phyloP scores from a whole-genome alignment of 805 yeast species.

The Candida coquimbonensis region DNA sequence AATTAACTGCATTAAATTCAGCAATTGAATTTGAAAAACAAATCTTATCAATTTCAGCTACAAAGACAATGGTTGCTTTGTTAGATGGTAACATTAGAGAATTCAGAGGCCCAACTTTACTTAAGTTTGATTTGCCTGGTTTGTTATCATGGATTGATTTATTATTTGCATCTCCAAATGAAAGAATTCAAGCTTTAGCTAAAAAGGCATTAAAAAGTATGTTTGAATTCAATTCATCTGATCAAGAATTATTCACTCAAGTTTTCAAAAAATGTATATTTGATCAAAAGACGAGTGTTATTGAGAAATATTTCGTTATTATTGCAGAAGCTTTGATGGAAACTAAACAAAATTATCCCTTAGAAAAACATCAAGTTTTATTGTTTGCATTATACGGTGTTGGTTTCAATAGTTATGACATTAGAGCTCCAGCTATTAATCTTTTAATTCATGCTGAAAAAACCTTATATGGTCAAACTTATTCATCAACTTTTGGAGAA shows the following conservation, averaged over 20 bases:
- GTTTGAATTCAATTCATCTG: constrained; percentile 50
- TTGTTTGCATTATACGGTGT: constrained; percentile 73
- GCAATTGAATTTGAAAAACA: constrained; percentile 75
- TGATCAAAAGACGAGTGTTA: constrained; percentile 42
- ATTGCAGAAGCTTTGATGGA: constrained; percentile 58
- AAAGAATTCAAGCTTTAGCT: constrained; percentile 55
- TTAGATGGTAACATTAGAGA: constrained; percentile 66
- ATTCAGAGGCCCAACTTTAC: constrained; percentile 39
- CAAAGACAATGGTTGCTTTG: constrained; percentile 79
- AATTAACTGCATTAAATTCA: constrained; percentile 49
- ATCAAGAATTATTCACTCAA: constrained; percentile 44
- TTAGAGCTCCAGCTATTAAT: constrained; percentile 66
- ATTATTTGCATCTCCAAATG: constrained; percentile 52
- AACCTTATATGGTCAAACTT: constrained; percentile 45
- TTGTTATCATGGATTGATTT: constrained; percentile 78
- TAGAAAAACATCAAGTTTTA: constrained; percentile 57
- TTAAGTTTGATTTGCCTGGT: constrained; percentile 65
- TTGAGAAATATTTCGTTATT: constrained; percentile 65
- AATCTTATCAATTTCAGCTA: constrained; percentile 60
- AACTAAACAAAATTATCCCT: constrained; percentile 35
- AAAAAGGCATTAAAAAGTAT: constrained; percentile 64
- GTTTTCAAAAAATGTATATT: constrained; percentile 69
- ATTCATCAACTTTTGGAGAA: constrained; percentile 55
- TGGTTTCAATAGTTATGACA: constrained; percentile 63
- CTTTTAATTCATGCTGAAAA: constrained; percentile 63